A percentile compares a stretch with the other conserved stretches of the same genome.
Conservation (phyloP, 2,329 filamentous ascomycete species). For the Neofusicoccum kwambonambiense region DNA sequence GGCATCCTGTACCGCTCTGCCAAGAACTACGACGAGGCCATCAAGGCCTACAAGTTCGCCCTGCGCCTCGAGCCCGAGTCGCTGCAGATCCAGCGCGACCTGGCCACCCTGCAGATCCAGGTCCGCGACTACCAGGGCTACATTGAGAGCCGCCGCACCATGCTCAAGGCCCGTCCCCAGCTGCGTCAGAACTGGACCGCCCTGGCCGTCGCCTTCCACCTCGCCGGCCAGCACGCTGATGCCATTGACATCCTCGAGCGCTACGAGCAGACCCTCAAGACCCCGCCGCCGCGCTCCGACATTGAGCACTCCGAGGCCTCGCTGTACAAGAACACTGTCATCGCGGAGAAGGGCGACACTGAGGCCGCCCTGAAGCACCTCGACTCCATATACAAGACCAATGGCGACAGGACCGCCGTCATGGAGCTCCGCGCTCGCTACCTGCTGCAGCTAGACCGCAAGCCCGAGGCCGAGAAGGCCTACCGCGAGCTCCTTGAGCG, state of each 20-base stretch:
- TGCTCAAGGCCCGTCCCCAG: conserved; percentile 80
- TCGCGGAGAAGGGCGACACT: conserved; percentile 82
- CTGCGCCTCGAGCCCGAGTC: conserved; percentile 92
- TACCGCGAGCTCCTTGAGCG: conserved; percentile 80
- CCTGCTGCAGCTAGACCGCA: conserved; percentile 71
- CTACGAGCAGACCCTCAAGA: conserved; percentile 91
- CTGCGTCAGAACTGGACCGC: conserved; percentile 95
- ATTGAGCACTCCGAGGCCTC: conserved; percentile 91
- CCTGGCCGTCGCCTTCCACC: conserved; percentile 88
- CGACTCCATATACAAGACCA: conserved; percentile 71
- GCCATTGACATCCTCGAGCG: conserved; percentile 89
- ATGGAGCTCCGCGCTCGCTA: conserved; percentile 87
- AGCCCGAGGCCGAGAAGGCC: conserved; percentile 76
- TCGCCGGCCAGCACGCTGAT: conserved; percentile 78
- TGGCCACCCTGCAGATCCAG: conserved; percentile 90
- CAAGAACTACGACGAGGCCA: conserved; percentile 98
- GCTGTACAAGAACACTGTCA: conserved; percentile 93
- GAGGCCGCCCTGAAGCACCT: conserved; percentile 84
- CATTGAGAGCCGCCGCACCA: conserved; percentile 80
- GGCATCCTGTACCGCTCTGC: conserved; percentile 87
- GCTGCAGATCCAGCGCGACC: conserved; percentile 86
- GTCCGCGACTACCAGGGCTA: conserved; percentile 96
- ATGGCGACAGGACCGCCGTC: conserved; percentile 78
- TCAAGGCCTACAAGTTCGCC: conserved; percentile 98
- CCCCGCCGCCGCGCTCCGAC: conserved; percentile 71